phyloP scores from a whole-genome alignment of 2,329 filamentous ascomycete genomes.

The Calonectria leucothoes region DNA sequence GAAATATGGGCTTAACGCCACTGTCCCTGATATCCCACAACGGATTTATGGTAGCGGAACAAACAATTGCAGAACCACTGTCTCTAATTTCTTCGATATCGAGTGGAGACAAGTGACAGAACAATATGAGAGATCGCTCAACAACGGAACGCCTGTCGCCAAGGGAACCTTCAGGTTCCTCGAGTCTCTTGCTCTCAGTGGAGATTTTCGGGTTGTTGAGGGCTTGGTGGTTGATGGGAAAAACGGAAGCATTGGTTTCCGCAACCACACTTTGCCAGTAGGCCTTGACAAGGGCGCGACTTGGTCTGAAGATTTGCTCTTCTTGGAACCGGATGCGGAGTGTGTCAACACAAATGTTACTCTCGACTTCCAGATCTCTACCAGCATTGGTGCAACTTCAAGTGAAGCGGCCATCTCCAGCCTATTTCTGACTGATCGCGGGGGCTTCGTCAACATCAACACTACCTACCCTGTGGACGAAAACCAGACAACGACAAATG shows the following conservation, averaged over 20 bases:
- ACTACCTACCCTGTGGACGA: conserved; percentile 49
- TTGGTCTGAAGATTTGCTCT: conserved; percentile 60
- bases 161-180: conserved; percentile 11
- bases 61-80: conserved; percentile 2
- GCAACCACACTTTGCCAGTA: conserved; percentile 55
- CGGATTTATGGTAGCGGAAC: conserved; percentile 23
- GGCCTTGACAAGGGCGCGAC: conserved; percentile 21
- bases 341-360: conserved; percentile 57
- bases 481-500: conserved; percentile 14
- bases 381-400: not conserved
- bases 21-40: conserved; percentile 14
- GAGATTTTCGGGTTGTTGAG: conserved; percentile 45
- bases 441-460: conserved; percentile 54
- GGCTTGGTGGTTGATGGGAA: conserved; percentile 55
- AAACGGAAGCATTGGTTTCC: conserved; percentile 54
- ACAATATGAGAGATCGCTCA: not conserved
- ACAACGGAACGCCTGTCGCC: conserved; percentile 14
- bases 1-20: not conserved
- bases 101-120: conserved; percentile 23
- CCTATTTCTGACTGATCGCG: conserved; percentile 51
- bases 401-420: not conserved
- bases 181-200: conserved; percentile 15
- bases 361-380: conserved; percentile 50
- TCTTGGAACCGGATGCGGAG: conserved; percentile 56
- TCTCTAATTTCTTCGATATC: conserved; percentile 30